Evolutionary conservation across 2,329 filamentous ascomycete species (phyloP).

Genomic region (Ophiostoma ips): DNA sequence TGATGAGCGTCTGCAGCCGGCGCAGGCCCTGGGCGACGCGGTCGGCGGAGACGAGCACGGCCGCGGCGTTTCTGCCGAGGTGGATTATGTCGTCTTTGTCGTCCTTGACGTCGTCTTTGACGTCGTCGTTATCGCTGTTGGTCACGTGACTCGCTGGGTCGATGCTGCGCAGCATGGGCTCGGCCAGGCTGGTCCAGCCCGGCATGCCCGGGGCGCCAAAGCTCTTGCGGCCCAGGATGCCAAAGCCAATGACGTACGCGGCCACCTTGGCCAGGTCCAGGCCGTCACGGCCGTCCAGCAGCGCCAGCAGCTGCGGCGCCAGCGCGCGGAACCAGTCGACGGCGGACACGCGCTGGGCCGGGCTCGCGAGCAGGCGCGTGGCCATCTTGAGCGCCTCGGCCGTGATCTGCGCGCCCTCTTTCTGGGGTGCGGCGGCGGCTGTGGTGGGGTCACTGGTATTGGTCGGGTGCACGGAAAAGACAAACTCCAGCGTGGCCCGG

Average conservation of each 20-base stretch:
- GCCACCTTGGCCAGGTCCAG: slow-evolving; percentile 44
- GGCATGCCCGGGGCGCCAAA: slow-evolving; percentile 49
- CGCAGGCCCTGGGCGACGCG: slow-evolving; percentile 37
- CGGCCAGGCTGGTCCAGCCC: slow-evolving; percentile 49
- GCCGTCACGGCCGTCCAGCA: slow-evolving; percentile 48
- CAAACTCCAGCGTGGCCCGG: slow-evolving; percentile 53
- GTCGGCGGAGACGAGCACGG: slow-evolving; percentile 31
- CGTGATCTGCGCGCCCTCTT: slow-evolving; percentile 49
- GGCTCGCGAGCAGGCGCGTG: slow-evolving; percentile 45
- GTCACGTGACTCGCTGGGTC: slow-evolving; percentile 27
- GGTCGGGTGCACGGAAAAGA: slow-evolving; percentile 53
- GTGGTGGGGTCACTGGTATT: slow-evolving; percentile 22
- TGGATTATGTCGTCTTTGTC: slow-evolving; percentile 34
- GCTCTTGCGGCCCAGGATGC: slow-evolving; percentile 49
- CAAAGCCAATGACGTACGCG: slow-evolving; percentile 50
- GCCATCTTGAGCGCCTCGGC: slow-evolving; percentile 53
- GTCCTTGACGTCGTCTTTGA: neutral
- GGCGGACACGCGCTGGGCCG: slow-evolving; percentile 38
- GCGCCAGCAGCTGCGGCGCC: slow-evolving; percentile 42
- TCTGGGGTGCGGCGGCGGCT: slow-evolving; percentile 32
- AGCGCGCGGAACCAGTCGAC: slow-evolving; percentile 47
- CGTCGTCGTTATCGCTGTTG: slow-evolving; percentile 1
- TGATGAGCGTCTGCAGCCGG: slow-evolving; percentile 40
- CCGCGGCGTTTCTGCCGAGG: slow-evolving; percentile 23
- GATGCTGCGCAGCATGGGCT: slow-evolving; percentile 40